Evolutionary conservation across 768 basidiomycete species (phyloP).

Genomic region (Neoboletus magnificus): DNA sequence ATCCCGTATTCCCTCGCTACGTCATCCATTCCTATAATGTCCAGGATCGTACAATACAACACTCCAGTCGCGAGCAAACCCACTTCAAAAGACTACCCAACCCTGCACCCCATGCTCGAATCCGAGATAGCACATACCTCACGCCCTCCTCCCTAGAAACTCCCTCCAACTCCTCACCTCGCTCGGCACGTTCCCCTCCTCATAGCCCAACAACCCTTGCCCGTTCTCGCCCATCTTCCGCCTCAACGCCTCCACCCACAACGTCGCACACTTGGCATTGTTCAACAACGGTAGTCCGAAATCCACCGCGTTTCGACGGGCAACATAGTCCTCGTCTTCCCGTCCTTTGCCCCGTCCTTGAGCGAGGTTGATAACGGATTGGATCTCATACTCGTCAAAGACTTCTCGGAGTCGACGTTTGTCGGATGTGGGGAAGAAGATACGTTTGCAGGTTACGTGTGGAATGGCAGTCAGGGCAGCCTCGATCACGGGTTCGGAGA

Average conservation of each 20-base stretch:
- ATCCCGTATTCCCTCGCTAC: too few species aligned
- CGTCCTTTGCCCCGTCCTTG: conserved; percentile 70
- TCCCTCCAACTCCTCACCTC: conserved; percentile 93
- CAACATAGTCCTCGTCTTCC: conserved; percentile 94
- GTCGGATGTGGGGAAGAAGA: conserved; percentile 95
- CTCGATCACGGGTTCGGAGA: conserved; percentile 77
- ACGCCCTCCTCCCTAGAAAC: conserved; percentile 75
- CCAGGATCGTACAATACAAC: not conserved
- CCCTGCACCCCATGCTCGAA: not conserved
- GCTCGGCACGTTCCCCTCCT: conserved; percentile 83
- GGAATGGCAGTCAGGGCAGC: conserved; percentile 75
- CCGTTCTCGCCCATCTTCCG: conserved; percentile 80
- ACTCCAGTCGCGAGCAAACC: not conserved
- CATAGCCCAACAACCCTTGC: conserved; percentile 62
- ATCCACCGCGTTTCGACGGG: conserved; percentile 93
- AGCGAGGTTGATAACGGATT: conserved; percentile 91
- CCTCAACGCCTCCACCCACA: conserved; percentile 87
- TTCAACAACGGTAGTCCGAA: conserved; percentile 92
- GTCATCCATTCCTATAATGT: too few species aligned
- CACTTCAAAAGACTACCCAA: not conserved
- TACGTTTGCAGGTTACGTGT: conserved; percentile 78
- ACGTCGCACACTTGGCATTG: conserved; percentile 81
- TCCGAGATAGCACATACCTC: not conserved
- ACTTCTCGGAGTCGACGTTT: conserved; percentile 94
- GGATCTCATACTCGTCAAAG: conserved; percentile 91